Conservation (phyloP, 371 early-diverging fungal species). For the Mucor lusitanicus region DNA sequence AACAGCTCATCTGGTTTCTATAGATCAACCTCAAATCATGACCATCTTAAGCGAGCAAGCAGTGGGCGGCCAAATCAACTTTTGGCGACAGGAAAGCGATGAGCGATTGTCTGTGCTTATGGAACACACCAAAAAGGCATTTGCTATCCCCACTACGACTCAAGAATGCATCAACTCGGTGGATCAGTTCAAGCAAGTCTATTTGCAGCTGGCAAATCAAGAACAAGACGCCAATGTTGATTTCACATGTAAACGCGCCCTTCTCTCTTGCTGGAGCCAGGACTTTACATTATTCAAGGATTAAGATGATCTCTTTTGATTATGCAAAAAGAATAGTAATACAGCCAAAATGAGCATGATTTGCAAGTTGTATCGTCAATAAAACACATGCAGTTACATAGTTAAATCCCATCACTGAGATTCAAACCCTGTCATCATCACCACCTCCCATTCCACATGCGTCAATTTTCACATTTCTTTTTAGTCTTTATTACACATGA, state of each 20-base stretch:
- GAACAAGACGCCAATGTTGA: background rate
- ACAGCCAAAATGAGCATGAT: too few relatives aligned
- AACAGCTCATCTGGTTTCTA: background rate
- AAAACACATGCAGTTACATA: too few relatives aligned
- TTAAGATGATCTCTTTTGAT: background rate
- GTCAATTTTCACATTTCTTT: background rate
- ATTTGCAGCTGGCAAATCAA: background rate
- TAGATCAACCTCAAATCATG: background rate
- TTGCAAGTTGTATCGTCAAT: too few relatives aligned
- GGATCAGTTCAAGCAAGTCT: background rate
- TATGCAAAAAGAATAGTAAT: background rate
- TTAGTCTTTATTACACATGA: constrained; percentile 15
- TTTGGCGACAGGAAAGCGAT: background rate
- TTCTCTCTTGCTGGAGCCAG: background rate
- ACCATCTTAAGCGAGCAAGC: background rate
- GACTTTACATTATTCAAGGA: background rate
- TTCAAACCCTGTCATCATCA: too few relatives aligned
- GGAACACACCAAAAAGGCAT: background rate
- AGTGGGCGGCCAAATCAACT: background rate
- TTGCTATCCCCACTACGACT: background rate
- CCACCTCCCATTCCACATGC: too few relatives aligned
- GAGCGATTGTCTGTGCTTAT: background rate
- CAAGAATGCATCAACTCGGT: background rate
- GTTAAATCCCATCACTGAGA: too few relatives aligned
- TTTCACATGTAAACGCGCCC: background rate